Evolutionary conservation across 2,329 filamentous ascomycete genomes (phyloP).

Genomic region (Chrysoporthe puriensis): DNA sequence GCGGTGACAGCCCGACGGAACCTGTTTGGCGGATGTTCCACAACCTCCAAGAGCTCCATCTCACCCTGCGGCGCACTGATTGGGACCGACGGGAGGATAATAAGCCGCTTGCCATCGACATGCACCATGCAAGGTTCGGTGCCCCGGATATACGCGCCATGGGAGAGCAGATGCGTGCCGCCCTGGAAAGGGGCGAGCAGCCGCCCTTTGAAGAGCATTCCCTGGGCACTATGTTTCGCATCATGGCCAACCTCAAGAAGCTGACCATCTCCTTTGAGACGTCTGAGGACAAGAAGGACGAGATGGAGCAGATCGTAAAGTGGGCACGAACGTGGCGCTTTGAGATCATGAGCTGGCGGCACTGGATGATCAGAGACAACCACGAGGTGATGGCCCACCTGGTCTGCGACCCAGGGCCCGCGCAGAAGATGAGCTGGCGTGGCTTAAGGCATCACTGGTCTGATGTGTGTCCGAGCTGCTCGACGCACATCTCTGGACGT

Average conservation of each 20-base stretch:
- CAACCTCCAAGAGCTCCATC: slow-evolving; percentile 15
- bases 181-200: not conserved
- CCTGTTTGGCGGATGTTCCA: slow-evolving; percentile 7
- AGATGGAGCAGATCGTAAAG: slow-evolving; percentile 18
- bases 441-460: slow-evolving; percentile 12
- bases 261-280: slow-evolving; percentile 25
- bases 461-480: not conserved
- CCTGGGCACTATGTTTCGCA: slow-evolving; percentile 9
- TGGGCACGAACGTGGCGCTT: slow-evolving; percentile 24
- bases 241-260: slow-evolving; percentile 21
- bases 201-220: not conserved
- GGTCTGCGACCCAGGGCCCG: not conserved
- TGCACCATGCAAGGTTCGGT: not conserved
- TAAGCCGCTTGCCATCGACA: slow-evolving; percentile 6
- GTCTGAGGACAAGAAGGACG: slow-evolving; percentile 7
- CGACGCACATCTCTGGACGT: not conserved
- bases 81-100: slow-evolving; percentile 20
- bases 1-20: not conserved
- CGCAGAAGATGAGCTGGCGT: slow-evolving; percentile 21
- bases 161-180: not conserved
- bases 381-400: not conserved
- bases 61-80: slow-evolving; percentile 21
- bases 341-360: slow-evolving; percentile 14
- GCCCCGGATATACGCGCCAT: not conserved
- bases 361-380: not conserved